Evolutionary conservation across 805 yeast genomes (phyloP), one percentile per base, ranked within the genome.

Genomic region (Ogataea populi-albae): DNA sequence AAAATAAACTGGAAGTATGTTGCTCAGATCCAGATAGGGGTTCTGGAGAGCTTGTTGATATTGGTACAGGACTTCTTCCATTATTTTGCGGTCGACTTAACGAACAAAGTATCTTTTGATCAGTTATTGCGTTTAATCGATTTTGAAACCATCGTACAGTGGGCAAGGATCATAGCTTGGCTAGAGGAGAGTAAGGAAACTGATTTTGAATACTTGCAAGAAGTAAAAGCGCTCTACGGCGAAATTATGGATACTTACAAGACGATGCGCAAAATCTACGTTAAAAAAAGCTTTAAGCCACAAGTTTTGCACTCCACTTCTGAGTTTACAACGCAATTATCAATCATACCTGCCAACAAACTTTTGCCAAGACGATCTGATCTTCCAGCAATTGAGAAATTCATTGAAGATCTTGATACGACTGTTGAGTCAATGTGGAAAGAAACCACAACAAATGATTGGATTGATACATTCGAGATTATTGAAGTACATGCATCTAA

Each of bases 1-100:
- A 71, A 72, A 3, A 67, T 82, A 22, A 83, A 81, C 47, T 79
- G 81, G 70, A 71, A 71, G 29, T 71, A 77, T 36, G 79, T 86
- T 29, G 79, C 83, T 8, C 86, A 81, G 52, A 84, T 89, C 27
- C 93, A 88, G 54, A 68, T 83, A 24, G 94, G 94, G 26, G 77
- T 88, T 21, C 65, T 88, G 40, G 94, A 86, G 54, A 86, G 87
- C 0, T 64, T 87, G 38, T 71, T 78, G 28, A 72, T 81, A 20
- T 71, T 94, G 57, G 76, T 86, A 15, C 71, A 76, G 30, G 80
- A 81, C 46, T 86, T 83, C 54, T 88, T 81, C 55, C 61, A 73
- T 19, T 93, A 86, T 54, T 86, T 89, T 52, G 71, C 81, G 4
- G 83, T 79, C 54, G 86, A 83, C 47, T 53, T 81, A 42, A 59